A percentile compares a stretch with the other conserved stretches of the same genome.
Conservation (phyloP, 768 basidiomycete species). For the Tephrocybe sp. region DNA sequence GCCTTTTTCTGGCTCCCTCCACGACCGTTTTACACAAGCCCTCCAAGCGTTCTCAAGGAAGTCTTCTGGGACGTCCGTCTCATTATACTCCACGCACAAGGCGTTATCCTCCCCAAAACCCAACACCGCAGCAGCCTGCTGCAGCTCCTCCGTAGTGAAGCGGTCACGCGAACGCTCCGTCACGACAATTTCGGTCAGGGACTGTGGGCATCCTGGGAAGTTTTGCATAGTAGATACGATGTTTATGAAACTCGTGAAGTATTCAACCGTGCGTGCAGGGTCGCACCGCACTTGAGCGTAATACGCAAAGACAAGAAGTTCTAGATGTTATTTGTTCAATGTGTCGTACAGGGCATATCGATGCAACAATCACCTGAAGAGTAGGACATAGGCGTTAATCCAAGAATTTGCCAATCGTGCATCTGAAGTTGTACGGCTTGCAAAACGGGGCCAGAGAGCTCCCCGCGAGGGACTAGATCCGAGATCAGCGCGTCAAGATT, state of each 20-base stretch:
- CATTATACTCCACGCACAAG: slow-evolving; percentile 68
- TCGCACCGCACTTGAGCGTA: slow-evolving; percentile 82
- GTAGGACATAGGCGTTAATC: slow-evolving; percentile 67
- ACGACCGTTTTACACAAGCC: slow-evolving; percentile 52
- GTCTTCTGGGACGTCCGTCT: slow-evolving; percentile 58
- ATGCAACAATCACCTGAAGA: slow-evolving; percentile 58
- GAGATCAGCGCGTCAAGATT: slow-evolving; percentile 5
- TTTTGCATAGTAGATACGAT: slow-evolving; percentile 52
- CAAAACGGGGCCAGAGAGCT: slow-evolving; percentile 42
- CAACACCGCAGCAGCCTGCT: slow-evolving; percentile 46
- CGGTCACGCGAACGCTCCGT: slow-evolving; percentile 65
- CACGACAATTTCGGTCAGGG: slow-evolving; percentile 56
- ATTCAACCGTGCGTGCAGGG: slow-evolving; percentile 57
- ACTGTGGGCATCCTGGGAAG: slow-evolving; percentile 43
- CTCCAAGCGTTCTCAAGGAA: slow-evolving; percentile 75
- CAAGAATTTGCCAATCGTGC: slow-evolving; percentile 49
- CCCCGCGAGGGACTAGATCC: slow-evolving; percentile 51
- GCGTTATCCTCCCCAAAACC: slow-evolving; percentile 66
- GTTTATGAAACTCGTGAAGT: slow-evolving; percentile 60
- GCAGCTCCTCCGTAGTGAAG: slow-evolving; percentile 59
- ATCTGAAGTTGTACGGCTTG: slow-evolving; percentile 36
- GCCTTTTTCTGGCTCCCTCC: slow-evolving; percentile 54
- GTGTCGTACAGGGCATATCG: too few species aligned
- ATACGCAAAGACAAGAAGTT: slow-evolving; percentile 77
- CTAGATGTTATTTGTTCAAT: slow-evolving; percentile 34